Evolutionary conservation across 2,329 filamentous ascomycete genomes (phyloP), one percentile per base, ranked within the genome.

Genomic region (Fusarium lyarnte): DNA sequence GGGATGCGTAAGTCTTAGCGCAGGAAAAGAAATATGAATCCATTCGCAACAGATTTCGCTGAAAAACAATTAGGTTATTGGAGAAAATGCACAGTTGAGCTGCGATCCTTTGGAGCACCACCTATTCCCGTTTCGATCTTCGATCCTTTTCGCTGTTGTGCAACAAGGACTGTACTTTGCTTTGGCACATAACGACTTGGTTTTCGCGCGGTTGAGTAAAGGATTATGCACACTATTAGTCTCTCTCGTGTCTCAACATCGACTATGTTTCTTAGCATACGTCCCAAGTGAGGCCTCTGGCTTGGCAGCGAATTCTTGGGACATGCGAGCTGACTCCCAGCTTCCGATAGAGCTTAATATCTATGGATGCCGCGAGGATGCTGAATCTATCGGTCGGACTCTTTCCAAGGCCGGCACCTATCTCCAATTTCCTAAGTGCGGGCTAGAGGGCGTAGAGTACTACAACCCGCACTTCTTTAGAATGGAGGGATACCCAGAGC

Each of bases 171-270:
- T 31, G 10, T 49, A 23, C 27, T 13, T 33, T 14, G 0, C 21
- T 4, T 4, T 49, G 7, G 4, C 1, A 5, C 3, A 29, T 2
- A 0, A 0, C 0, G 12, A 2, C 8, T 29, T 11, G 1, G 1
- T 1, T 0, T 21, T 46, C 3, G 25, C 43, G 2, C 12, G 19
- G 6, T 5, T 46, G 0, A 46, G 19, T 4, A 29, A 21, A 16
- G 19, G 19, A 16, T 11, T 29, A 0, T 16, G 43, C 25, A 46
- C 19, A 16, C 0, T 29, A 0, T 21, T 46, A 0, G 19, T 46
- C 25, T 46, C 12, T 3, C 19, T 29, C 2, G 0, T 46, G 4
- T 46, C 8, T 7, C 12, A 29, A 5, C 8, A 29, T 29, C 12
- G 10, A 11, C 3, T 46, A 0, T 8, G 1, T 7, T 0, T 29